Evolutionary conservation across 768 basidiomycete genomes (phyloP).

Genomic region (Podaxis sp.): DNA sequence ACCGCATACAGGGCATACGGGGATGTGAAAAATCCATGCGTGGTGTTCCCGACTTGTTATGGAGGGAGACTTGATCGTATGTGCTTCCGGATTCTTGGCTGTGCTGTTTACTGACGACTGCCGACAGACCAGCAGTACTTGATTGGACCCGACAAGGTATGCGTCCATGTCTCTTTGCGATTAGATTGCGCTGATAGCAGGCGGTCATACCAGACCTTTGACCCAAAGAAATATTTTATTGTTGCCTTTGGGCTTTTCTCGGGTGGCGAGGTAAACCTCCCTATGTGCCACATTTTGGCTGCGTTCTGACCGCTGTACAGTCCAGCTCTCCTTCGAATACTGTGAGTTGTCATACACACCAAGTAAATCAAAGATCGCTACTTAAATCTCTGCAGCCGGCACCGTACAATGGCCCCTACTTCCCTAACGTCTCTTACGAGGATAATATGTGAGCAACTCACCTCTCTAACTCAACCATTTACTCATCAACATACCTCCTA

Average conservation of each 20-base stretch:
- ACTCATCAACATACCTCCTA: not conserved
- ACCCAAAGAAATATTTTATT: constrained; percentile 47
- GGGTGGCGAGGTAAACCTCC: constrained; percentile 47
- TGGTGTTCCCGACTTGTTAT: constrained; percentile 56
- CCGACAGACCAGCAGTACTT: constrained; percentile 39
- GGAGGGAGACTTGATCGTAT: constrained; percentile 48
- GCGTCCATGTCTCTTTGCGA: not conserved
- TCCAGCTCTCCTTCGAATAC: constrained; percentile 63
- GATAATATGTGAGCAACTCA: constrained; percentile 48
- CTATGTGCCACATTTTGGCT: not conserved
- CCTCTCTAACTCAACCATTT: not conserved
- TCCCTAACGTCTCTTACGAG: constrained; percentile 51
- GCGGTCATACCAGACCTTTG: constrained; percentile 32
- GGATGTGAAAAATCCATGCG: constrained; percentile 45
- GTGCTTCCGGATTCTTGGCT: constrained; percentile 12
- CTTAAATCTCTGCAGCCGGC: constrained; percentile 31
- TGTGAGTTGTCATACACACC: constrained; percentile 22
- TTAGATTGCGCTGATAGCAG: not conserved
- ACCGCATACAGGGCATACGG: constrained; percentile 58
- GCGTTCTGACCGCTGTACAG: constrained; percentile 22
- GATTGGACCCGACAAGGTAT: constrained; percentile 47
- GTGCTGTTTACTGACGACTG: not conserved
- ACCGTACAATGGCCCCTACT: constrained; percentile 57
- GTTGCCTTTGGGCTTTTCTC: constrained; percentile 56
- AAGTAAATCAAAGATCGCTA: not conserved